These are phyloP conservation scores for Fusarium sp. DNA, from an alignment of 2,329 filamentous ascomycete species.

Conservation along the genomic window DNA sequence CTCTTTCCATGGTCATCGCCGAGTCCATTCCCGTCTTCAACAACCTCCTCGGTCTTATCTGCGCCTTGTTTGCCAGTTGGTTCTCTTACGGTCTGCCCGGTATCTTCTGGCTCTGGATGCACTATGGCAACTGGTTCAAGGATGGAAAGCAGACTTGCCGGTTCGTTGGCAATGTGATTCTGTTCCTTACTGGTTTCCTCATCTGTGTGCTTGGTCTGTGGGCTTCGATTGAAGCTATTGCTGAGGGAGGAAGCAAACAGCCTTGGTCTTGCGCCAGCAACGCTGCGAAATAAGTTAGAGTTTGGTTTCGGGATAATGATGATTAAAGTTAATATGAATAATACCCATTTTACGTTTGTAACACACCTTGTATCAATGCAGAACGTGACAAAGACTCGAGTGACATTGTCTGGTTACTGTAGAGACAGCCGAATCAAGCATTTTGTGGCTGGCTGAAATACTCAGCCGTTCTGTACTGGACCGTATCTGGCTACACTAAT, in stretches of 20 bases:
- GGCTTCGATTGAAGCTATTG: slow-evolving; percentile 58
- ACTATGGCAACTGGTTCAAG: slow-evolving; percentile 59
- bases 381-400: too few species aligned
- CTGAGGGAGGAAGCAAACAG: slow-evolving; percentile 47
- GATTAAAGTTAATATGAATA: not conserved
- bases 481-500: too few species aligned
- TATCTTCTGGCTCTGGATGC: slow-evolving; percentile 65
- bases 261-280: slow-evolving; percentile 57
- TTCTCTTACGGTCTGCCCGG: slow-evolving; percentile 71
- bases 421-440: too few species aligned
- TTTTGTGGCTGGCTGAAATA: too few species aligned
- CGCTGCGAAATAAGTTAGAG: slow-evolving; percentile 17
- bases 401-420: too few species aligned
- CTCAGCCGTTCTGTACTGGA: too few species aligned
- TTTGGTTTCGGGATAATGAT: not conserved
- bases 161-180: slow-evolving; percentile 53
- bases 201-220: slow-evolving; percentile 59
- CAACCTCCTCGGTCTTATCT: slow-evolving; percentile 74
- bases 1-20: slow-evolving; percentile 77
- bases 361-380: too few species aligned
- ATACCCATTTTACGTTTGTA: slow-evolving; percentile 9
- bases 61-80: slow-evolving; percentile 76
- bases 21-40: slow-evolving; percentile 80
- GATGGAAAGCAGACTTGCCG: slow-evolving; percentile 51
- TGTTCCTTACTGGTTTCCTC: slow-evolving; percentile 55